A percentile compares a stretch with the other conserved stretches of the same genome.
These are phyloP conservation scores for Lipomyces yamadae DNA, from an alignment of 805 yeast genomes.

Conservation along the genomic window DNA sequence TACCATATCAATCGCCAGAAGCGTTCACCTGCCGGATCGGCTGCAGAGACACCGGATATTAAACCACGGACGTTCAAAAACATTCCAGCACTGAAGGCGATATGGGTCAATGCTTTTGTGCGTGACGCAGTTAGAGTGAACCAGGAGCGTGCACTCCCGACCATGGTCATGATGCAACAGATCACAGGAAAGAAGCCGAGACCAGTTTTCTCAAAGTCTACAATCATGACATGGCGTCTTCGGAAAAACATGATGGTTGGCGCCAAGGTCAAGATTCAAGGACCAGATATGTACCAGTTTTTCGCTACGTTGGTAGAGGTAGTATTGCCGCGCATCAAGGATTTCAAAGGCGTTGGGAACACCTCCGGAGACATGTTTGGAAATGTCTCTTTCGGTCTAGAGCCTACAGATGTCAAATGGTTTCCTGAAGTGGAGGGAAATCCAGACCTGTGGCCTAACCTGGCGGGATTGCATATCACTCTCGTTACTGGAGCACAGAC, in stretches of 20 bases:
- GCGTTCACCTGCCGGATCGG: constrained; percentile 75
- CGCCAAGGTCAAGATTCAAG: constrained; percentile 76
- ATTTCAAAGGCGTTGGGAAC: constrained; percentile 77
- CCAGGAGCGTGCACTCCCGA: constrained; percentile 73
- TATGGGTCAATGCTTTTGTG: constrained; percentile 77
- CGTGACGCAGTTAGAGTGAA: constrained; percentile 68
- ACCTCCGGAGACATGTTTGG: constrained; percentile 85
- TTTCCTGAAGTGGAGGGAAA: constrained; percentile 95
- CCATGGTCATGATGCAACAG: constrained; percentile 82
- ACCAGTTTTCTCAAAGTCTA: constrained; percentile 72
- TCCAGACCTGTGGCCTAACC: constrained; percentile 85
- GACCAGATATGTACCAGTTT: constrained; percentile 85
- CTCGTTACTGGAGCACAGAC: constrained; percentile 88
- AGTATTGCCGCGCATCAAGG: constrained; percentile 90
- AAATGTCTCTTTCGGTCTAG: constrained; percentile 81
- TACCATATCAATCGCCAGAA: constrained; percentile 83
- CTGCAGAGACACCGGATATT: constrained; percentile 74
- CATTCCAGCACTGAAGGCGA: constrained; percentile 71
- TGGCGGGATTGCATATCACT: constrained; percentile 84
- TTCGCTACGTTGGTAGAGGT: constrained; percentile 84
- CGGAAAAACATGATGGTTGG: constrained; percentile 92
- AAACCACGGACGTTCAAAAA: constrained; percentile 68
- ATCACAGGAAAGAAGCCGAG: constrained; percentile 89
- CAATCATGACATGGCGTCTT: constrained; percentile 83
- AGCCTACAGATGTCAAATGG: constrained; percentile 71